Base-by-base conservation (phyloP, 2,329 filamentous ascomycete genomes). In the Hypoxylon sp. region DNA sequence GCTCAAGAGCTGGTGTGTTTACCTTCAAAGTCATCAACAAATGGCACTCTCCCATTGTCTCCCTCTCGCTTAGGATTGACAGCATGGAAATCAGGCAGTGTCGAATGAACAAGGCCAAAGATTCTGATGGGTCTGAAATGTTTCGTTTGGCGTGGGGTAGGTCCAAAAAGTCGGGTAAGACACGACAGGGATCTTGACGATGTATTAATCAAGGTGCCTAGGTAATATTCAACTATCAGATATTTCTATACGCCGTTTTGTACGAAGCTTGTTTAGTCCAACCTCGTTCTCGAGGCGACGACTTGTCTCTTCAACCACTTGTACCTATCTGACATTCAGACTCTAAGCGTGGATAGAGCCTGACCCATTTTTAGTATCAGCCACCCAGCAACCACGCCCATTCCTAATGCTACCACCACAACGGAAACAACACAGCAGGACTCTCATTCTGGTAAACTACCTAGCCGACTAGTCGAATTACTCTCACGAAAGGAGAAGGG, bases 121-220 rank as follows among this genome's bases (percentile, higher is more conserved):
- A 61, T 44, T 42, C 20, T 33, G 1, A 14, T 22, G 6, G 13
- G n/a, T 33, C 51, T 49, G 53, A 37, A 51, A 56, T 65, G 62
- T 63, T 59, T 49, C 53, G 55, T 70, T 68, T 61, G 50, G 49
- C 44, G 68, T 61, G 71, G 64, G 61, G 37, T 46, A 64, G 66
- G 60, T 63, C 66, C 67, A 68, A 66, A 61, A 68, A 61, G 63
- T 66, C 58, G 68, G 68, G 61, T 66, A 55, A 72, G 60, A 71
- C 67, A 31, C 14, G 53, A 55, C 70, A 73, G 63, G 72, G 72
- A 37, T 69, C 31, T 22, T 62, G 35, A 25, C 8, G 25, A 44
- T 53, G 33, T 44, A 51, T 49, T 49, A n/a, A 46, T 50, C 48
- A 22, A 57, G 37, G 31, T 17, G 27, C 11, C 2, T 42, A 42